phyloP scores from a whole-genome alignment of 2,329 filamentous ascomycete genomes.

The Epichloe gansuensis region DNA sequence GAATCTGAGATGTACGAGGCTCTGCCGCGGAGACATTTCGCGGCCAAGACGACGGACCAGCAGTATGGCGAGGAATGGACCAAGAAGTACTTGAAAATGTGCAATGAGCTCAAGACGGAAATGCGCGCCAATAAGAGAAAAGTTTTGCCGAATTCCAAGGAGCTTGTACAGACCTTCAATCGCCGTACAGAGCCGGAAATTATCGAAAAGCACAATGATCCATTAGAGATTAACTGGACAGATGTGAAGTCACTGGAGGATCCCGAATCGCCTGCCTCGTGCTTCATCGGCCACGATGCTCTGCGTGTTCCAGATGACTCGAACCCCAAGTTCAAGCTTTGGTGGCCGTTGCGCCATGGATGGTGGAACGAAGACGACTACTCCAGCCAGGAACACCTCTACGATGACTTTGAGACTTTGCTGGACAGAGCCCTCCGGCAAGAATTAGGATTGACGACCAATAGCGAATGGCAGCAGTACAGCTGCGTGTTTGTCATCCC shows the following conservation, averaged over 20 bases:
- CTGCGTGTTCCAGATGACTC: conserved; percentile 82
- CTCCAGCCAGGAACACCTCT: conserved; percentile 61
- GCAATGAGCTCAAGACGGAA: conserved; percentile 71
- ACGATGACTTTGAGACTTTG: conserved; percentile 76
- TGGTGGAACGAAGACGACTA: conserved; percentile 90
- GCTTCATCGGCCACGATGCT: conserved; percentile 71
- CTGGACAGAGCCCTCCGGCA: conserved; percentile 74
- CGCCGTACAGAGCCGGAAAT: conserved; percentile 68
- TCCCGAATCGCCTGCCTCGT: conserved; percentile 46
- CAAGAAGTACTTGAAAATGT: conserved; percentile 69
- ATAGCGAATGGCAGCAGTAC: conserved; percentile 77
- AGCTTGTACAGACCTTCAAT: conserved; percentile 91
- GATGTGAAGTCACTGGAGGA: conserved; percentile 56
- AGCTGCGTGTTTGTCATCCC: conserved; percentile 96
- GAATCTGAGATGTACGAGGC: conserved; percentile 76
- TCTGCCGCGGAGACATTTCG: conserved; percentile 58
- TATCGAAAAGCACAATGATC: conserved; percentile 91
- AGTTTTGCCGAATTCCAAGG: conserved; percentile 93
- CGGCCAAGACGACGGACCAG: conserved; percentile 54
- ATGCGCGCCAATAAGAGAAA: conserved; percentile 92
- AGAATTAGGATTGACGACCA: conserved; percentile 67
- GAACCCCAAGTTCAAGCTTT: conserved; percentile 76
- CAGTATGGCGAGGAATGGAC: conserved; percentile 75
- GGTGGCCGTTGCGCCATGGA: conserved; percentile 80
- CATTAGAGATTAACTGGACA: conserved; percentile 89